Base-by-base conservation (phyloP, 768 basidiomycete species). In the Xerocomus potaroensis region DNA sequence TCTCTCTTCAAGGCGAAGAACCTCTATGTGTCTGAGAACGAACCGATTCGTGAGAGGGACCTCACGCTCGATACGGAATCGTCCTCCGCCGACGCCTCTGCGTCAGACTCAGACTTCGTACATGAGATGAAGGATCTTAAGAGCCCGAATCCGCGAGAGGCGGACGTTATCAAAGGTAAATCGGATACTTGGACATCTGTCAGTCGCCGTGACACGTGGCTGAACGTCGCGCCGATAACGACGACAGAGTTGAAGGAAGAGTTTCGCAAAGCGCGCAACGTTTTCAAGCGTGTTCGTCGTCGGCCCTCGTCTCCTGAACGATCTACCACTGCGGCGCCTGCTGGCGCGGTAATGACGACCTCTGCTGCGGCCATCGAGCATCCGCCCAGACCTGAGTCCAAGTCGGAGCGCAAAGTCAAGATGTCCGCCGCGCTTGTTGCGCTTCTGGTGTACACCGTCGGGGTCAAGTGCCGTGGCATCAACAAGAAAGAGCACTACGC, bases 391-490 rank as follows among this genome's bases (percentile, higher is more conserved):
- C 31, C 55, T 14, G 51, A 58, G 14, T 32, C 58, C 3, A 59
- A 47, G 21, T 3, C 51, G 11, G 50, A 45, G 18, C 57, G 56
- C 9, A 86, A 83, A 58, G 67, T 69, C 19, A 82, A 80, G 57
- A 92, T 91, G 82, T 93, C 93, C 0, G 62, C 77, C 21, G 74
- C 76, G 2, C 76, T 98, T 2, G 79, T 81, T 1, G 71, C 78
- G 2, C 75, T 97, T 10, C 76, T 97, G 16, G 86, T 97, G 22
- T 97, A 98, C 66, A 97, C 95, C 5, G 82, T 95, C 43, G 95
- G 95, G 5, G 91, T 97, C 50, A 95, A 95, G 65, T 96, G 89
- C 56, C 85, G 83, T 36, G 93, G 94, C 0, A 77, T 98, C 66
- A 88, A 89, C 67, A 83, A 87, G 65, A 84, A 91, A 51, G 83